A percentile compares a stretch with the other conserved stretches of the same genome.
Conservation (phyloP, 2,329 filamentous ascomycete genomes). For the Penicillium griseofulvum region DNA sequence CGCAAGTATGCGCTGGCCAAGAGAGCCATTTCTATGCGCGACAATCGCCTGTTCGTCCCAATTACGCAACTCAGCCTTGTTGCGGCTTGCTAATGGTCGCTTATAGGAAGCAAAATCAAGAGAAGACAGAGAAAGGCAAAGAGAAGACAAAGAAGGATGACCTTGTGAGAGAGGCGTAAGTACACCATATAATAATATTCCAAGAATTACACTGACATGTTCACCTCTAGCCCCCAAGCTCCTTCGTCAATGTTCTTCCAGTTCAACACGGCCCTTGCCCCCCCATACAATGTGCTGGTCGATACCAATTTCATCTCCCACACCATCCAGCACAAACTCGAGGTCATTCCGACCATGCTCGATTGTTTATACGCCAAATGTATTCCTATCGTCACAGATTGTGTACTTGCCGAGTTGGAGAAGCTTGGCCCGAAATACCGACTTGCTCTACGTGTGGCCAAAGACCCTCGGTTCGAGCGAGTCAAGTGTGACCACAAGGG, state of each 20-base stretch:
- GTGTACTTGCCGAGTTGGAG: conserved; percentile 80
- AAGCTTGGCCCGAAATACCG: conserved; percentile 87
- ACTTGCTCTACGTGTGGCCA: conserved; percentile 77
- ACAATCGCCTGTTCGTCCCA: conserved; percentile 62
- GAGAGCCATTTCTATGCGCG: conserved; percentile 75
- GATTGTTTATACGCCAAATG: conserved; percentile 90
- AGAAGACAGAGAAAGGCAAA: conserved; percentile 21
- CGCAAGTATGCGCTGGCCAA: conserved; percentile 88
- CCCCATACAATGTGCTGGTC: conserved; percentile 76
- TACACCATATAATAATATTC: background rate
- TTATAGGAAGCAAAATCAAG: conserved; percentile 19
- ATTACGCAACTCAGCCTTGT: background rate
- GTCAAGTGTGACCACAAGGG: conserved; percentile 89
- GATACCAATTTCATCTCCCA: conserved; percentile 91
- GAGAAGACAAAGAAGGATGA: conserved; percentile 17
- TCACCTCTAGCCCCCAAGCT: conserved; percentile 62
- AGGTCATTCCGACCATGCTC: conserved; percentile 85
- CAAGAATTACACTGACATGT: conserved; percentile 7
- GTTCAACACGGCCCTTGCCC: conserved; percentile 80
- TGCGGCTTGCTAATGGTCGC: background rate
- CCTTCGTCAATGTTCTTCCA: conserved; percentile 84
- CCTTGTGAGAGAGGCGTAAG: conserved; percentile 24
- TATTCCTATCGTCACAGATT: conserved; percentile 80
- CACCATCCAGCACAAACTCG: conserved; percentile 86
- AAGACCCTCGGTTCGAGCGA: conserved; percentile 84